Conservation (phyloP, 345 rosid genomes). For the Melaleuca alternifolia region DNA sequence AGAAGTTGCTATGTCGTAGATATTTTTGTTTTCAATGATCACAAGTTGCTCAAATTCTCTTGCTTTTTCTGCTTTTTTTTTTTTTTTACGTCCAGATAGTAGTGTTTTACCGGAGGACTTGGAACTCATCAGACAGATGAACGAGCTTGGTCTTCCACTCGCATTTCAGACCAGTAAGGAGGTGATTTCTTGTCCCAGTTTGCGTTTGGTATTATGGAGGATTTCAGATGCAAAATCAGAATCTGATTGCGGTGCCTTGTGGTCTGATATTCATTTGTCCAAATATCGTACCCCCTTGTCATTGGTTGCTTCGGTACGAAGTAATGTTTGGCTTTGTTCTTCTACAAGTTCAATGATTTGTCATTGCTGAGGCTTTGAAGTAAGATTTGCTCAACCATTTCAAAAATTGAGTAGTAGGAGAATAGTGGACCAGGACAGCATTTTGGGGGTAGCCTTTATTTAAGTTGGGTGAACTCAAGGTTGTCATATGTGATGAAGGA, state of each 20-base stretch:
- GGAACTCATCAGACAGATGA: conserved; percentile 46
- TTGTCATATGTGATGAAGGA: background rate
- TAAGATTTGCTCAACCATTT: background rate
- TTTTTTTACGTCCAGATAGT: background rate
- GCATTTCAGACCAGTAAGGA: conserved; percentile 59
- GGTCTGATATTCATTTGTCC: background rate
- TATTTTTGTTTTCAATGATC: background rate
- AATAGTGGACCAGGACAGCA: background rate
- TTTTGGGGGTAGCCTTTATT: background rate
- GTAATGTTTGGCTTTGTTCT: background rate
- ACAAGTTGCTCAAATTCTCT: background rate
- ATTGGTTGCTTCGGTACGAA: background rate
- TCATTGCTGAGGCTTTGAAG: background rate
- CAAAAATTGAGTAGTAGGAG: background rate
- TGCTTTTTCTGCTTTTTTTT: background rate
- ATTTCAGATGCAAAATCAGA: background rate
- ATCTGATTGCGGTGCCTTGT: background rate
- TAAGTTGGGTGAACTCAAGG: background rate
- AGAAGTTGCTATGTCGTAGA: background rate
- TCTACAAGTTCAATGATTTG: background rate
- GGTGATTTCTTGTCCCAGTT: conserved; percentile 18
- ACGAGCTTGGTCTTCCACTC: conserved; percentile 65
- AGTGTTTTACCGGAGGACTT: conserved; percentile 17
- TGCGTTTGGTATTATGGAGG: background rate
- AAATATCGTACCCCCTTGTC: background rate